phyloP scores from a whole-genome alignment of 2,329 filamentous ascomycete species.

The Calonectria pteridis region DNA sequence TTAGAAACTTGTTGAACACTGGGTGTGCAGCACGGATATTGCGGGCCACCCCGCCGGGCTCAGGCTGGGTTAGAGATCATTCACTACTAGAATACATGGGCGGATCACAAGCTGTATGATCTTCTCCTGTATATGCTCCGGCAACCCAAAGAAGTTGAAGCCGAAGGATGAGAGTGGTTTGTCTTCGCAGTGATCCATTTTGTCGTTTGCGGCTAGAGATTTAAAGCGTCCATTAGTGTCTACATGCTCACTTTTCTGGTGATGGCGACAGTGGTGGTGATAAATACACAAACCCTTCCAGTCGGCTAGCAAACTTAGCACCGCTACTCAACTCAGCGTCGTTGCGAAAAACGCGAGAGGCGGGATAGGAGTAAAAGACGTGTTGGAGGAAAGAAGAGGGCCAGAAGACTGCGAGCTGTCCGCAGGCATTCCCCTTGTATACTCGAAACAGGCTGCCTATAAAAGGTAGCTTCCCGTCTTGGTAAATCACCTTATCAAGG shows the following conservation, averaged over 20 bases:
- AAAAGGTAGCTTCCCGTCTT: not conserved
- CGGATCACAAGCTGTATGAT: not conserved
- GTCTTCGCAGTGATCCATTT: not conserved
- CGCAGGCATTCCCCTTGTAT: not conserved
- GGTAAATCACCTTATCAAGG: not conserved
- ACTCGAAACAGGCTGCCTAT: not conserved
- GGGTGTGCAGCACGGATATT: not conserved
- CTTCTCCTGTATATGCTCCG: not conserved
- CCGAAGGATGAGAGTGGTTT: fast-evolving
- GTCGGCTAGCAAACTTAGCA: not conserved
- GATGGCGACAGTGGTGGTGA: not conserved
- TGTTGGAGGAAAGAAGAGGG: no score
- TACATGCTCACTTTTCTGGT: not conserved
- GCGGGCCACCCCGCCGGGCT: not conserved
- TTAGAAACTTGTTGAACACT: not conserved
- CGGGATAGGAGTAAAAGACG: not conserved
- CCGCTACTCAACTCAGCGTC: not conserved
- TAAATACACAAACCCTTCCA: not conserved
- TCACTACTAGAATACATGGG: not conserved
- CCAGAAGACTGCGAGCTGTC: not conserved
- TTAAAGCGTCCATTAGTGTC: not conserved
- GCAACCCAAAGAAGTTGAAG: not conserved
- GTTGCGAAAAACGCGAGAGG: not conserved
- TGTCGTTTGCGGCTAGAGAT: not conserved
- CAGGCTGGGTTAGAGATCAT: not conserved